Evolutionary conservation across 2,329 filamentous ascomycete genomes (phyloP), one percentile per base, ranked within the genome.

Genomic region (Claviceps maximensis): DNA sequence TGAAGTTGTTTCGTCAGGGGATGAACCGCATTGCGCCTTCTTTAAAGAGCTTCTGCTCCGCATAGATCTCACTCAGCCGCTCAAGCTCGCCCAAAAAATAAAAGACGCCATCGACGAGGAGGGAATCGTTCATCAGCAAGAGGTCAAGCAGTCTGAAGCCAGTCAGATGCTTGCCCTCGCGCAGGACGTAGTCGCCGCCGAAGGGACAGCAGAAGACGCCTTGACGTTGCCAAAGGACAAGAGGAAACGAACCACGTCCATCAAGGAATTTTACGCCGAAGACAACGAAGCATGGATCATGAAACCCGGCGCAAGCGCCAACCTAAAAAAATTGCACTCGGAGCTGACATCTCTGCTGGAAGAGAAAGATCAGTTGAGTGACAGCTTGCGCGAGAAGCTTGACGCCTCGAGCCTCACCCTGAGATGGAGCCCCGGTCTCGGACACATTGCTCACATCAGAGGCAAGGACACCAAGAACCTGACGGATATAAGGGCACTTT

Each of bases 381-480:
- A 78, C 19, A 69, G 69, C 4, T 74, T 97, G 23, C 80, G 83
- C 51, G 66, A 76, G 13, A 74, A 79, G 5, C 74, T 91, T 45
- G 67, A 69, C 54, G 81, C 82, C 12, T 68, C 80, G 6, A 84
- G 77, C 54, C 76, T 97, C 45, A 86, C 82, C 0, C 77, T 98
- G 21, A 87, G 85, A 61, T 97, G 89, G 86, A 89, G 85, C 1
- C 86, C 91, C 0, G 85, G 84, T 15, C 76, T 95, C 2, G 91
- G 93, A 9, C 88, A 98, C 65, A 87, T 95, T 62, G 90, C 87
- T 60, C 90, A 97, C 65, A 79, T 97, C 60, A 93, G 85, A 67
- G 89, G 89, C 36, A 90, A 86, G 65, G 86, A 93, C 61, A 72
- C 78, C 46, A 71, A 69, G 21, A 63, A 60, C 40, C 55, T 69